Conservation (phyloP, 2,329 filamentous ascomycete species). For the Hypomyces perniciosus region DNA sequence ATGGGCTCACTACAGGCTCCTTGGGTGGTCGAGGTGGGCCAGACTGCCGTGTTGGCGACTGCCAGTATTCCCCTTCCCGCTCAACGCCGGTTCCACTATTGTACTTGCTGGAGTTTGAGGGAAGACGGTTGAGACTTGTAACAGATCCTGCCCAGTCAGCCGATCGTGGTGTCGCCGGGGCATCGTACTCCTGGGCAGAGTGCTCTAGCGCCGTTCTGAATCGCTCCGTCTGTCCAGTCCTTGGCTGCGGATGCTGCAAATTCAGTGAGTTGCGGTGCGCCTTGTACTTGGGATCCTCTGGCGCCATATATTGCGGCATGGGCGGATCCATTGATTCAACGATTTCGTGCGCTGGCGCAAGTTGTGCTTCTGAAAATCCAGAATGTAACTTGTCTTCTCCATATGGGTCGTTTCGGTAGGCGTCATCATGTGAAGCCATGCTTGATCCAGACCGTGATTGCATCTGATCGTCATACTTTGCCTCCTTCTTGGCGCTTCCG, state of each 20-base stretch:
- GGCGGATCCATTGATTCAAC: slow-evolving; percentile 27
- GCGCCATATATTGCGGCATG: slow-evolving; percentile 48
- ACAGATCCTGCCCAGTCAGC: slow-evolving; percentile 58
- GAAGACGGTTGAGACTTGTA: slow-evolving; percentile 51
- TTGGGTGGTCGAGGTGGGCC: slow-evolving; percentile 57
- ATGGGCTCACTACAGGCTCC: slow-evolving; percentile 47
- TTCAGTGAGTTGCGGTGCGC: slow-evolving; percentile 76
- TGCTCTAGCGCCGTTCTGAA: slow-evolving; percentile 69
- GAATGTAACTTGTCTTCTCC: slow-evolving; percentile 56
- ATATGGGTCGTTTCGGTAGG: slow-evolving; percentile 48
- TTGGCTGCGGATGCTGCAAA: slow-evolving; percentile 72
- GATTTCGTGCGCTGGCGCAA: slow-evolving; percentile 24
- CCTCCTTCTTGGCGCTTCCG: slow-evolving; percentile 50
- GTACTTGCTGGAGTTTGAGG: slow-evolving; percentile 41
- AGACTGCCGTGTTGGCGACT: slow-evolving; percentile 36
- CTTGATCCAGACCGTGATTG: slow-evolving; percentile 76
- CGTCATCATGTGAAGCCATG: slow-evolving; percentile 57
- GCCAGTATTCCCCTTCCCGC: slow-evolving; percentile 39
- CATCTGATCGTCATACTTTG: slow-evolving; percentile 52
- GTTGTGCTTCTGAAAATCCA: slow-evolving; percentile 50
- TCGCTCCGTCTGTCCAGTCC: slow-evolving; percentile 65
- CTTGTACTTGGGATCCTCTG: slow-evolving; percentile 72
- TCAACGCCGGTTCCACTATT: slow-evolving; percentile 33
- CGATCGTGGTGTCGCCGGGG: slow-evolving; percentile 53
- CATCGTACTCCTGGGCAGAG: slow-evolving; percentile 63